Conservation (phyloP, 73 alveolate species). For the Paraurostyla sp. region DNA sequence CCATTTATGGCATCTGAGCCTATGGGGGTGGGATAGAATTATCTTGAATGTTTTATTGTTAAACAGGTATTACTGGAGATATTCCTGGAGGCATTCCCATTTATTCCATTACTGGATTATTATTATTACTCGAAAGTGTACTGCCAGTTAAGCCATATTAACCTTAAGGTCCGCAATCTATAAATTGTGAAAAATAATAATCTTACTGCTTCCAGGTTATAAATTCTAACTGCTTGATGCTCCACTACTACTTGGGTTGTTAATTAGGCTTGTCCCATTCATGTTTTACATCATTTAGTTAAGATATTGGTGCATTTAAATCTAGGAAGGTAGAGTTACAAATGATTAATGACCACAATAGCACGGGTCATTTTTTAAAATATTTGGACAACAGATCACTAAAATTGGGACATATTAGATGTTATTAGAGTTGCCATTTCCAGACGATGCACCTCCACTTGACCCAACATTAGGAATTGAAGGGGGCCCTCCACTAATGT, state of each 20-base stretch:
- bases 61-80: neutral
- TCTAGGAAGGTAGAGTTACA: slow-evolving; percentile 3
- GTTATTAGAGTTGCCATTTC: neutral
- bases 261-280: neutral
- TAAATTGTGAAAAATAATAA: neutral
- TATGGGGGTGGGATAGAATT: neutral
- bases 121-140: neutral
- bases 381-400: slow-evolving; percentile 21
- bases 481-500: slow-evolving; percentile 1
- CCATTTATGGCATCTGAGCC: too few species aligned
- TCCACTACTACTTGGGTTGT: slow-evolving; percentile 28
- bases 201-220: neutral
- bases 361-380: slow-evolving; percentile 18
- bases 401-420: slow-evolving; percentile 32
- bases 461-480: slow-evolving; percentile 7
- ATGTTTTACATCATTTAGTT: neutral
- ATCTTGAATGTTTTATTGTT: neutral
- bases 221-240: neutral
- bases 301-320: neutral
- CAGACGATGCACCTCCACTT: slow-evolving; percentile 34
- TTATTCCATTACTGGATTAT: neutral
- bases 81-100: neutral
- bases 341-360: slow-evolving; percentile 23
- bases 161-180: slow-evolving; percentile 14
- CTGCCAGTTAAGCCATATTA: neutral